Evolutionary conservation across 176 grass and related monocot genomes (phyloP), one percentile per base, ranked within the genome.

Genomic region (Tuctoria greenei): DNA sequence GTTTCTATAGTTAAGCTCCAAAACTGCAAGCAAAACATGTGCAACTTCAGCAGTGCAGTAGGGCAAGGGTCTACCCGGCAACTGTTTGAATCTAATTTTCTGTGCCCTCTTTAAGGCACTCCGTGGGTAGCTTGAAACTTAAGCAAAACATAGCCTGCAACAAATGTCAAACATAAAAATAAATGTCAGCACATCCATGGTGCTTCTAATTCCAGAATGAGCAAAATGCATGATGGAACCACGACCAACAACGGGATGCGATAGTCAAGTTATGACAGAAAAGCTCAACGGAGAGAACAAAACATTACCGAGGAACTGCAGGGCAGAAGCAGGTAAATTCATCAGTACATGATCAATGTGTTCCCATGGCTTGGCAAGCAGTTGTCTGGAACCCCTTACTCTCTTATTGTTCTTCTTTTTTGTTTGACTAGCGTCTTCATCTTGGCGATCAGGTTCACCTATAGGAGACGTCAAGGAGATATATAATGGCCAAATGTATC

Each of bases 311-410:
- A 97, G 81, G 85, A 93, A 97, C 56, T 92, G 81, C 75, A 92
- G 85, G 31, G 95, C 86, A n/a, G 88, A 93, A 90, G 95, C 94
- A 83, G 91, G 95, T 71, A 97, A 84, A 75, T 93, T 97, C 95
- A 97, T 93, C 60, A 97, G 20, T 42, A 90, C 84, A 84, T 92
- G 89, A 77, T 94, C 86, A 74, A 92, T 35, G 76, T 94, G 89
- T 43, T 90, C 91, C 78, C 82, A 94, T 40, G 91, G 75, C 64
- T 72, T 98, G 34, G 60, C 42, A 63, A 50, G 35, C n/a, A 74
- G 73, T 67, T 88, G 54, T 41, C 67, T 75, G 71, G 78, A 76
- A 37, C 83, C 54, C 84, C 80, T 92, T 65, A 88, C 84, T 84
- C 89, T 90, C 73, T 95, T 98, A 61, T 84, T 90, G 71, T 80